Evolutionary conservation across 129 eudicot species (phyloP), one percentile per base, ranked within the genome.

Genomic region (Flaveria bidentis): DNA sequence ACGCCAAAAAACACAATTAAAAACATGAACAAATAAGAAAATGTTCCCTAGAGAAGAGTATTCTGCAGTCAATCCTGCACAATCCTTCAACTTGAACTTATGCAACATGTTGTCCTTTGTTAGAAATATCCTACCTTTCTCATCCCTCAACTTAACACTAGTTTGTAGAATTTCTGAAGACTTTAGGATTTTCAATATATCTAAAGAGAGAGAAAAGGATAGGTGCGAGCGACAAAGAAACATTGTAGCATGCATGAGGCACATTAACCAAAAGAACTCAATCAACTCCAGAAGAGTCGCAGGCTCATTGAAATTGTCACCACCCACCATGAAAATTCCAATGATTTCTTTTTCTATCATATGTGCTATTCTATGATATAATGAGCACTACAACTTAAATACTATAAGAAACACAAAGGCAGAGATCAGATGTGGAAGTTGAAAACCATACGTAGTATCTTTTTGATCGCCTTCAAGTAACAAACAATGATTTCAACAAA

Each of bases 231-330:
- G 28, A 23, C 11, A 13, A 6, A 73, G 68, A 73, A 73, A 57
- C 55, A 39, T 42, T 56, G 55, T 8, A 55, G 77, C 67, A 41
- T 20, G 69, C 69, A 41, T 57, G 52, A 73, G 42, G 15, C n/a
- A 57, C 20, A 73, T 20, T 68, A 58, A 44, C 39, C 25, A 58
- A 73, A 20, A 18, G 52, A 73, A 73, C 22, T 58, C 68, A 73
- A 60, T 25, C 11, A n/a, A 60, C 45, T 57, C 55, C 17, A 58
- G 55, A 58, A 33, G 23, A 39, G 12, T 25, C 67, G 22, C 12
- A 36, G n/a, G 18, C 23, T 39, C 39, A 1, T 30, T 11, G n/a
- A 55, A 56, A 36, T 12, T 23, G 67, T 53, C 8, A 14, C 68
- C 14, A 14, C 57, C 61, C 6, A 18, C 61, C 26, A 49, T 16